Evolutionary conservation across 2,329 filamentous ascomycete species (phyloP).

Genomic region (Fusarium scirpi): DNA sequence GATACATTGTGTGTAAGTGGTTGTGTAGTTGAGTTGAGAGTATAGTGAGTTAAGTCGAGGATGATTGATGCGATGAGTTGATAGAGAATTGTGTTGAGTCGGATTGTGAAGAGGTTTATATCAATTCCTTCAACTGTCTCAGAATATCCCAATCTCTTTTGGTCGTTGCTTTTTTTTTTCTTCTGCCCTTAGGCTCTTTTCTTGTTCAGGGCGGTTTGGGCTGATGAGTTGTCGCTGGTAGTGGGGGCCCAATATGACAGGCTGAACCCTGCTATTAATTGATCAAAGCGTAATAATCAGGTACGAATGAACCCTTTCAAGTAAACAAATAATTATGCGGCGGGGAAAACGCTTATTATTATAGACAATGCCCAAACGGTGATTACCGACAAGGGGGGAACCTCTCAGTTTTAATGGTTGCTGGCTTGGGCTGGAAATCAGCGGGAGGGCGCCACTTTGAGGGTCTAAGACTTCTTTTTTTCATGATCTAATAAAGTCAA

Average conservation of each 20-base stretch:
- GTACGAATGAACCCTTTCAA: background rate
- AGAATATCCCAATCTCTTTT: background rate
- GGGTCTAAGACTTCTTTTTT: constrained; percentile 9
- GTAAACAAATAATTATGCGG: background rate
- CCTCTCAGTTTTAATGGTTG: background rate
- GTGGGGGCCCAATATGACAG: constrained; percentile 41
- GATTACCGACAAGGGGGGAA: constrained; percentile 12
- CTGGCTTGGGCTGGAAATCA: constrained; percentile 17
- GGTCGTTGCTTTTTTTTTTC: background rate
- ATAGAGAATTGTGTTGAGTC: background rate
- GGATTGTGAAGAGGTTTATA: constrained; percentile 17
- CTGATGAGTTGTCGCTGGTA: constrained; percentile 44
- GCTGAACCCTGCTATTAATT: constrained; percentile 30
- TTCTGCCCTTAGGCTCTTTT: constrained; percentile 11
- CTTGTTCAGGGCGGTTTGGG: constrained; percentile 17
- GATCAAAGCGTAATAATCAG: constrained; percentile 18
- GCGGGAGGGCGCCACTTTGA: constrained; percentile 30
- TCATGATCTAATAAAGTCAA: background rate
- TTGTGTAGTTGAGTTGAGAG: background rate
- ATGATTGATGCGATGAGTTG: background rate
- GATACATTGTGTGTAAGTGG: constrained; percentile 30
- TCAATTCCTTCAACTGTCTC: constrained; percentile 9
- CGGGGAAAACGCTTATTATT: background rate
- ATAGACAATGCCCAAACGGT: constrained; percentile 30
- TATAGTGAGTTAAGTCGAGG: background rate